Evolutionary conservation across 176 grass and related monocot species (phyloP).

Genomic region (Zizania latifolia): DNA sequence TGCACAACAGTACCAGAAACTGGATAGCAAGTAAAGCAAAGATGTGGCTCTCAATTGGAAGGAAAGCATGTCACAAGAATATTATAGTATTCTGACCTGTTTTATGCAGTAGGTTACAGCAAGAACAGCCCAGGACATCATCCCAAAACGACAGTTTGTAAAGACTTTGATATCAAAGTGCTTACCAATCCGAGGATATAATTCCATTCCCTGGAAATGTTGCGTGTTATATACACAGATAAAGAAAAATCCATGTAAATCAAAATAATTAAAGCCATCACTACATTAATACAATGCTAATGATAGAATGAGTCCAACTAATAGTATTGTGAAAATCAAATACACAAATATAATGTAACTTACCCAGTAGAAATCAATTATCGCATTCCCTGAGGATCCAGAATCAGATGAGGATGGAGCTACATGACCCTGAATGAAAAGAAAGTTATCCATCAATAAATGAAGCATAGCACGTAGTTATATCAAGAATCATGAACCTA

Average conservation of each 20-base stretch:
- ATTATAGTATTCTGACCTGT: slow-evolving; percentile 57
- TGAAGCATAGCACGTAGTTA: not conserved
- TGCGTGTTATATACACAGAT: not conserved
- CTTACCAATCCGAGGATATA: slow-evolving; percentile 96
- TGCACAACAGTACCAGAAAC: not conserved
- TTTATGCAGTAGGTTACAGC: slow-evolving; percentile 99
- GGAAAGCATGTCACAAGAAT: slow-evolving; percentile 9
- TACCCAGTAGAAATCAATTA: slow-evolving; percentile 99
- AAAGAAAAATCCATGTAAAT: not conserved
- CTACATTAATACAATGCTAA: not conserved
- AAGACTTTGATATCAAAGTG: slow-evolving; percentile 97
- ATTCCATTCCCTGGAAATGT: slow-evolving; percentile 77
- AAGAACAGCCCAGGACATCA: slow-evolving; percentile 99
- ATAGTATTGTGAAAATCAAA: not conserved
- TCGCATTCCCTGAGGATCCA: slow-evolving; percentile 82
- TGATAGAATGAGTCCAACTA: not conserved
- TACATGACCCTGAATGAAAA: slow-evolving; percentile 65
- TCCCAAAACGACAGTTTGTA: slow-evolving; percentile 96
- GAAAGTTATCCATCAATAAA: not conserved
- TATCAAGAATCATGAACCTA: not conserved
- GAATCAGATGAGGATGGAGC: slow-evolving; percentile 96
- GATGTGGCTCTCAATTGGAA: not conserved
- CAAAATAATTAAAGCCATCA: not conserved
- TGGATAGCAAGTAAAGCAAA: not conserved
- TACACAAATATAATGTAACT: not conserved